These are phyloP conservation scores for Xerocomellus intermedius DNA, from an alignment of 768 basidiomycete species.

Conservation along the genomic window DNA sequence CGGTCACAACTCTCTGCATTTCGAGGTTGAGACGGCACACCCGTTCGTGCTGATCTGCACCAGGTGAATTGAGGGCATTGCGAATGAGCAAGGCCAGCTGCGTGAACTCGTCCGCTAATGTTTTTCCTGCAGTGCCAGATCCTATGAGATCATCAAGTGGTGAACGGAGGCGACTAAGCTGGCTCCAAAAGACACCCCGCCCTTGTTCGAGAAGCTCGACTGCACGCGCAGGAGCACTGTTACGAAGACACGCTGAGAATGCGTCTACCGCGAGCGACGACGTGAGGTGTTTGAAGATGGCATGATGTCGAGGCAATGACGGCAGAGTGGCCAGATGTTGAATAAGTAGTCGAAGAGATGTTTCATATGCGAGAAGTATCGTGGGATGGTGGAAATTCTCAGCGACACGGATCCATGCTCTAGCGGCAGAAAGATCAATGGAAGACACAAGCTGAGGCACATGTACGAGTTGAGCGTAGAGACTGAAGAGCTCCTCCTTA, in stretches of 20 bases:
- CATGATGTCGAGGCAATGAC: not conserved
- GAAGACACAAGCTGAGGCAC: not conserved
- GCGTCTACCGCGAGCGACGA: conserved; percentile 8
- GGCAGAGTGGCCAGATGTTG: not conserved
- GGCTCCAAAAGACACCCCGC: conserved; percentile 18
- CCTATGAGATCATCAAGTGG: not conserved
- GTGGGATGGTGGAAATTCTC: conserved; percentile 4
- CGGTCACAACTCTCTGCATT: not conserved
- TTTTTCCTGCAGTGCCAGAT: not conserved
- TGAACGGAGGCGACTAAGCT: conserved; percentile 15
- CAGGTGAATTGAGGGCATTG: not conserved
- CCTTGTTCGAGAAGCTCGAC: conserved; percentile 34
- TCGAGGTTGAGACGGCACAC: not conserved
- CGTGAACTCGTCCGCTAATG: not conserved
- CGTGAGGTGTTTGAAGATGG: not conserved
- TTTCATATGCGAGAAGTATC: conserved; percentile 5
- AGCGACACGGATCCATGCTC: not conserved
- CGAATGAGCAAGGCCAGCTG: not conserved
- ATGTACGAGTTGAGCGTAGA: not conserved
- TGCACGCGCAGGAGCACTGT: conserved; percentile 3
- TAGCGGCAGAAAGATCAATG: not conserved
- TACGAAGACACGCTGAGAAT: conserved; percentile 13
- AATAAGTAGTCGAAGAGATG: not conserved
- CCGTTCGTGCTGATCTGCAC: not conserved
- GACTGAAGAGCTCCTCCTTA: not conserved